A percentile compares a stretch with the other conserved stretches of the same genome.
Conservation (phyloP, 2,329 filamentous ascomycete species). For the Cytospora leucostoma region DNA sequence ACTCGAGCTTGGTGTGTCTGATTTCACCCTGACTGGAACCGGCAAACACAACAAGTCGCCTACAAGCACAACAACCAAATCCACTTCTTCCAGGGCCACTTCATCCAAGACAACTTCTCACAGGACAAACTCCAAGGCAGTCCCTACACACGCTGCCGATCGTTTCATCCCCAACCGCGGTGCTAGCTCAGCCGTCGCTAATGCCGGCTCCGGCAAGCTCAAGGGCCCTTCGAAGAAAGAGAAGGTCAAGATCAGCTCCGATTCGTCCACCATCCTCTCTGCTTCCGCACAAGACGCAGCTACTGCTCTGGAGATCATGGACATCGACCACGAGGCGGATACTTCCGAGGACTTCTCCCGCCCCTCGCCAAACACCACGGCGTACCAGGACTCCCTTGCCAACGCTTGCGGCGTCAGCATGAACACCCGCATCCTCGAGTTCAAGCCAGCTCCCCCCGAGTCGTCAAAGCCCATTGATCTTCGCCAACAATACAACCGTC, state of each 20-base stretch:
- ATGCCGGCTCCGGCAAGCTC: slow-evolving; percentile 80
- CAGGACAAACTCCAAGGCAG: slow-evolving; percentile 72
- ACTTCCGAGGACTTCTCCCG: slow-evolving; percentile 63
- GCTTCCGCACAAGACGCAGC: slow-evolving; percentile 79
- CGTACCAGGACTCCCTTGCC: slow-evolving; percentile 89
- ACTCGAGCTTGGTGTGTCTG: slow-evolving; percentile 87
- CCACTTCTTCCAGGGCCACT: slow-evolving; percentile 31
- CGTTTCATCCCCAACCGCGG: slow-evolving; percentile 94
- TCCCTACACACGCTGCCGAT: slow-evolving; percentile 78
- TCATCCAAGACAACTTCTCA: slow-evolving; percentile 32
- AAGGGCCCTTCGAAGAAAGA: slow-evolving; percentile 69
- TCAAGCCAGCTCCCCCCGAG: slow-evolving; percentile 97
- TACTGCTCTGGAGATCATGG: slow-evolving; percentile 77
- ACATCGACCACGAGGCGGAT: slow-evolving; percentile 70
- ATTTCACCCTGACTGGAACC: slow-evolving; percentile 88
- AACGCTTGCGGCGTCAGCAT: slow-evolving; percentile 89
- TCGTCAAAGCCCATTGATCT: slow-evolving; percentile 98
- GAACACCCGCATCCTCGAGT: slow-evolving; percentile 93
- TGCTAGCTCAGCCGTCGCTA: slow-evolving; percentile 85
- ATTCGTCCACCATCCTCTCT: slow-evolving; percentile 75
- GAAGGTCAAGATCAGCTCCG: slow-evolving; percentile 68
- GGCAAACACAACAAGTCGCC: slow-evolving; percentile 61
- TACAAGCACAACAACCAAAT: slow-evolving; percentile 54
- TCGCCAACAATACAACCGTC: slow-evolving; percentile 96
- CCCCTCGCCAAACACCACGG: slow-evolving; percentile 81